Percentiles rank a stretch among this genome's conserved stretches.
Evolutionary conservation across 306 rosid species (phyloP).

Genomic region (Ormosia emarginata): DNA sequence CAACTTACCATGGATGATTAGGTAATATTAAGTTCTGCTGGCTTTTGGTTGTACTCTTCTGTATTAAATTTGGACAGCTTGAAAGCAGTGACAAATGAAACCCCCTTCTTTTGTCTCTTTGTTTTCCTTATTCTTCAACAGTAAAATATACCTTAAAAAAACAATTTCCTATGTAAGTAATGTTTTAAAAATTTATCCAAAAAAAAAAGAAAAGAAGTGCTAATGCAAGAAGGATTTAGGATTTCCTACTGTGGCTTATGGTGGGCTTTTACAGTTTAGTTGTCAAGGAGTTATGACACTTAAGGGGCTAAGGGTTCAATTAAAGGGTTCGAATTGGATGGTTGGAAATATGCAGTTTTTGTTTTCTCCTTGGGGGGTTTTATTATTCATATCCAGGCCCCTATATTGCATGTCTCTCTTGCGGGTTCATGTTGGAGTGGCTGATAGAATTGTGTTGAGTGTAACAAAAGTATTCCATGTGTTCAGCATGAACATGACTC

Average conservation of each 20-base stretch:
- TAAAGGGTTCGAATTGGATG: not conserved
- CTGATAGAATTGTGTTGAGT: not conserved
- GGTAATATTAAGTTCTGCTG: not conserved
- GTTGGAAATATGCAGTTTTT: not conserved
- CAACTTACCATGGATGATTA: not conserved
- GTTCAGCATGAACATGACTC: not conserved
- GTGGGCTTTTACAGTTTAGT: not conserved
- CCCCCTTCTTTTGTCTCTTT: not conserved
- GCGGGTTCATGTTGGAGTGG: not conserved
- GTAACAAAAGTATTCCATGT: not conserved
- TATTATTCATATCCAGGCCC: not conserved
- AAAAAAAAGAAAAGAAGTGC: not conserved
- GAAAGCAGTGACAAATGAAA: not conserved
- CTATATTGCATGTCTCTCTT: not conserved
- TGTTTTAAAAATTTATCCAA: not conserved
- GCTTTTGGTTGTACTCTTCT: not conserved
- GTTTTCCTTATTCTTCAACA: not conserved
- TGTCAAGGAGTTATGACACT: not conserved
- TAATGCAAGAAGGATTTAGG: not conserved
- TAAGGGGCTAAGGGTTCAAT: not conserved
- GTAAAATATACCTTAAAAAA: not conserved
- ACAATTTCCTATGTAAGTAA: not conserved
- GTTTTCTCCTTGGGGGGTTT: not conserved
- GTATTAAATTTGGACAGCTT: not conserved
- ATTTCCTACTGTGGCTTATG: not conserved